Percentiles rank a stretch among this genome's conserved stretches.
Evolutionary conservation across 2,329 filamentous ascomycete genomes (phyloP).

Genomic region (Aspergillus oerlinghausenensis): DNA sequence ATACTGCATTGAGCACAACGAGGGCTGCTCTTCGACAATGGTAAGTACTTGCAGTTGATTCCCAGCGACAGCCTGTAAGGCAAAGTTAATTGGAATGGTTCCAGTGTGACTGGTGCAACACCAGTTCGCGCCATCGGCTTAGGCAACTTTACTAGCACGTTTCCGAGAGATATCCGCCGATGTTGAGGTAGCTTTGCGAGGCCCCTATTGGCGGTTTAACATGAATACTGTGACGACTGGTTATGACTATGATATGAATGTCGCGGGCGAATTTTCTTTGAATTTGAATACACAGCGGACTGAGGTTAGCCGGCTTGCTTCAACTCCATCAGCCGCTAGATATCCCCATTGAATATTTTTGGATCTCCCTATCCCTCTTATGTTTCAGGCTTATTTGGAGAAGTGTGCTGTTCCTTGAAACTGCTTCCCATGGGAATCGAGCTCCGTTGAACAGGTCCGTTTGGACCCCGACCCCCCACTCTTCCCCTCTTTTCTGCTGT

Average conservation of each 20-base stretch:
- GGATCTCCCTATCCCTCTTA: neutral
- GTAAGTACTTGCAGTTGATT: slow-evolving; percentile 22
- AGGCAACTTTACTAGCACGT: slow-evolving; percentile 20
- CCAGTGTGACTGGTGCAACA: slow-evolving; percentile 44
- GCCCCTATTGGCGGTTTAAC: neutral
- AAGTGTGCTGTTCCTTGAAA: neutral
- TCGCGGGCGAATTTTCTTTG: neutral
- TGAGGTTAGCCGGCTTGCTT: neutral
- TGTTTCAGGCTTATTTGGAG: slow-evolving; percentile 3
- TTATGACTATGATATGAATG: neutral
- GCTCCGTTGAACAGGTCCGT: neutral
- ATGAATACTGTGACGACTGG: neutral
- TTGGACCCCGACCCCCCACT: neutral
- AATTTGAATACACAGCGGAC: neutral
- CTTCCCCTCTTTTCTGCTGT: neutral
- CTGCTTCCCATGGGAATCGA: neutral
- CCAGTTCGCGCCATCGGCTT: slow-evolving; percentile 31
- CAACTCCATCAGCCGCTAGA: neutral
- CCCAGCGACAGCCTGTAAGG: neutral
- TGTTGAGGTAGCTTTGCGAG: too few relatives aligned
- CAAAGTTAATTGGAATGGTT: neutral
- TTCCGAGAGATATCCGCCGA: neutral
- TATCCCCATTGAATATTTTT: neutral
- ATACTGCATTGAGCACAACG: slow-evolving; percentile 80
- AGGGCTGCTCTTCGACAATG: slow-evolving; percentile 66